These are phyloP conservation scores for Tetrahymena borealis DNA, from an alignment of 73 alveolate species.

Conservation along the genomic window DNA sequence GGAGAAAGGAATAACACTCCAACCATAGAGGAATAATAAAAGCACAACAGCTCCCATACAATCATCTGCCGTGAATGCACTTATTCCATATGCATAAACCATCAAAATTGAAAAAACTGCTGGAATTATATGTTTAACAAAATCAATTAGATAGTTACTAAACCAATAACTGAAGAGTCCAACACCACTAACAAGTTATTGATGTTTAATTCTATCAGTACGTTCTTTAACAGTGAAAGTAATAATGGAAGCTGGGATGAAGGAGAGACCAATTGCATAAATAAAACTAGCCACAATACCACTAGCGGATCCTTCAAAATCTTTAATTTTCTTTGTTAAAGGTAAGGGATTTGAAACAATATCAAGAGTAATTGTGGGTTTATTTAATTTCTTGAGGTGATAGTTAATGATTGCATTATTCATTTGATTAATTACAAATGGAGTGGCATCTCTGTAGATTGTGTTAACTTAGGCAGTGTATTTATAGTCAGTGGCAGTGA, in stretches of 20 bases:
- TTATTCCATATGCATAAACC: slow-evolving; percentile 50
- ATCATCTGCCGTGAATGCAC: slow-evolving; percentile 26
- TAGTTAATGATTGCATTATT: slow-evolving; percentile 23
- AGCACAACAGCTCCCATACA: slow-evolving; percentile 50
- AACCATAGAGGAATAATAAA: slow-evolving; percentile 56
- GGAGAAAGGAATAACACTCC: slow-evolving; percentile 67
- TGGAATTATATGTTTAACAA: slow-evolving; percentile 70
- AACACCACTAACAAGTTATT: slow-evolving; percentile 85
- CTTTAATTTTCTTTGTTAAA: slow-evolving; percentile 10
- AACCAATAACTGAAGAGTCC: slow-evolving; percentile 84
- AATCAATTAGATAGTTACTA: slow-evolving; percentile 76
- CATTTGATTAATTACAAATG: slow-evolving; percentile 12
- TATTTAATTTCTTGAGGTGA: neutral
- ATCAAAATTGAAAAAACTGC: slow-evolving; percentile 56
- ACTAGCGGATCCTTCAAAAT: slow-evolving; percentile 1
- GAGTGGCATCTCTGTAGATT: slow-evolving; percentile 34
- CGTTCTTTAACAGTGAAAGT: slow-evolving; percentile 86
- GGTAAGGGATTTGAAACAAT: neutral
- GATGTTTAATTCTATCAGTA: slow-evolving; percentile 87
- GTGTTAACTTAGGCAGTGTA: neutral
- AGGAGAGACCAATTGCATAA: slow-evolving; percentile 85
- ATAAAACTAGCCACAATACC: slow-evolving; percentile 65
- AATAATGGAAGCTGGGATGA: slow-evolving; percentile 87
- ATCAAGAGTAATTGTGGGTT: neutral
- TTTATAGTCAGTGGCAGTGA: neutral